Base-by-base conservation (phyloP, 176 grass and related monocot species). In the Zoysia pacifica region DNA sequence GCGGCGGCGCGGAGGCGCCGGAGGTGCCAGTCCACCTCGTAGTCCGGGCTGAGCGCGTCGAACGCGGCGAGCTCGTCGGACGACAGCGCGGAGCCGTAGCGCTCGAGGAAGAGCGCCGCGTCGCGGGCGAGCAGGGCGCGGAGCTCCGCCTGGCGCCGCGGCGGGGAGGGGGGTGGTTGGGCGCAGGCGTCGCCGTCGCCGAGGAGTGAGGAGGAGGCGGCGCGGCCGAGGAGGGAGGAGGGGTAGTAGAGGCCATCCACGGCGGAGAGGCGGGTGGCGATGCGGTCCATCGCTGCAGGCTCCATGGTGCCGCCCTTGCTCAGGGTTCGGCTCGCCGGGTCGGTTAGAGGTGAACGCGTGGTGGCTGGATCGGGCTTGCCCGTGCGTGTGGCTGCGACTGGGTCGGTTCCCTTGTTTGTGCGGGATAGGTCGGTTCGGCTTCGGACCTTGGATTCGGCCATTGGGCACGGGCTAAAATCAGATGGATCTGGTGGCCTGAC, bases 1-100 rank as follows among this genome's bases (percentile, higher is more conserved):
- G 63, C 49, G 2, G 65, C 51, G 11, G 80, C 56, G 28, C 85
- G 82, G 1, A 94, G 83, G 61, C 85, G 85, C 37, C 77, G 76
- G 49, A 97, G 95, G 86, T 97, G 92, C 95, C 95, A 94, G 1
- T 69, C 83, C 48, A 97, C 89, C 83, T 97, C 95, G 71, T 97
- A 97, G 76, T 94, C 85, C 7, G 79, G 40, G 7, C 46, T 54
- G 62, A 97, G 86, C 9, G 88, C 72, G 73, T 97, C 95, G 67
- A 97, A 97, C 75, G 77, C 67, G 43, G 55, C 37, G 60, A 94
- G 80, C 85, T 97, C 92, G 47, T 73, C 77, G 3, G 80, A 6
- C 5, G 67, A 76, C 0, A 97, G 85, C 43, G 79, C 42, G 7
- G 87, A 49, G 11, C 94, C 91, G 74, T 97, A 94, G 48, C 94